Evolutionary conservation across 148 eudicot genomes (phyloP).

Genomic region (Rhododendron ferrugineum): DNA sequence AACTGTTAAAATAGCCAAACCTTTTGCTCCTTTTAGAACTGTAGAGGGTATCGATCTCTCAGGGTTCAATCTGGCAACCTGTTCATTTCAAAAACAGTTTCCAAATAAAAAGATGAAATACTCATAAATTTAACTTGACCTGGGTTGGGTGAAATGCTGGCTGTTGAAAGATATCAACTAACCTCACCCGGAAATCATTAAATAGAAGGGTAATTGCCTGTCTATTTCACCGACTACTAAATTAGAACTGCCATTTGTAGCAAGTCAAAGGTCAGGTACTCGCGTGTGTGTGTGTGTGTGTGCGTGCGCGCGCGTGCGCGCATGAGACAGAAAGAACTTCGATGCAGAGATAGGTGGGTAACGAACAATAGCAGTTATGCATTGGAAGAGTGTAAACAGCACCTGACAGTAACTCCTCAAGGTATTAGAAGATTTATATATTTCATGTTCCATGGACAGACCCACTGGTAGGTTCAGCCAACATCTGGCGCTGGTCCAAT

Average conservation of each 20-base stretch:
- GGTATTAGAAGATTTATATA: constrained; percentile 73
- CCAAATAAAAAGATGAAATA: neutral
- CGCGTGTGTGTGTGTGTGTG: neutral
- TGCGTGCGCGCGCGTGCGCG: neutral
- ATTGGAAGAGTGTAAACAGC: neutral
- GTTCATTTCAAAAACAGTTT: constrained; percentile 12
- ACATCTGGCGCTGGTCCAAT: constrained; percentile 89
- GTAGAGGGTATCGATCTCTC: constrained; percentile 85
- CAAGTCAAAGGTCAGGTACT: neutral
- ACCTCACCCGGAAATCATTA: neutral
- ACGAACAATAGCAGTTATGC: neutral
- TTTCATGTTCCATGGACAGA: constrained; percentile 94
- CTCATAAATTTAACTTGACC: neutral
- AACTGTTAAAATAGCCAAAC: constrained; percentile 94
- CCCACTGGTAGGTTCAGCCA: constrained; percentile 99
- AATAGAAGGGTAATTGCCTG: neutral
- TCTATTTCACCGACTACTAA: neutral
- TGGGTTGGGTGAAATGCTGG: neutral
- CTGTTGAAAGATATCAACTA: neutral
- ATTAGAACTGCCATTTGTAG: neutral
- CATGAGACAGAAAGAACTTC: neutral
- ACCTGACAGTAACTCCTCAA: constrained; percentile 87
- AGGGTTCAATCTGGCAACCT: constrained; percentile 86
- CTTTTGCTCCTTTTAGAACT: constrained; percentile 84
- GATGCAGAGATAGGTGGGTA: neutral